Percentiles rank a stretch among this genome's conserved stretches.
Evolutionary conservation across 2,329 filamentous ascomycete species (phyloP).

Genomic region (Nannizziopsis arthrosporioides): DNA sequence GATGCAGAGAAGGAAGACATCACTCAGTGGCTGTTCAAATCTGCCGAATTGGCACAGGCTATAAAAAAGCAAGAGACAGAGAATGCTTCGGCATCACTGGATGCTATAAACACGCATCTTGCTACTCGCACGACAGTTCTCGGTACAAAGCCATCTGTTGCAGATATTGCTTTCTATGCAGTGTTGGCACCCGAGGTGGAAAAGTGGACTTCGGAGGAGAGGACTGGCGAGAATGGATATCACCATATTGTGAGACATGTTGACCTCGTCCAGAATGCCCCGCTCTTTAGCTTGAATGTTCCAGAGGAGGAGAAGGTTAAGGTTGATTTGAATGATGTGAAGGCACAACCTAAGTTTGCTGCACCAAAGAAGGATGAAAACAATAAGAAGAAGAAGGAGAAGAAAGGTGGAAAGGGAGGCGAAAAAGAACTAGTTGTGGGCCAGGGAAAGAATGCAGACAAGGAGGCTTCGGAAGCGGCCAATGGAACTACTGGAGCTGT

Average conservation of each 20-base stretch:
- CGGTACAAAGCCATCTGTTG: constrained; percentile 77
- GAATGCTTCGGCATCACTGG: constrained; percentile 53
- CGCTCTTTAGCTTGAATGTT: constrained; percentile 57
- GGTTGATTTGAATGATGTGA: constrained; percentile 67
- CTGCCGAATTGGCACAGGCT: constrained; percentile 54
- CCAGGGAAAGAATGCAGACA: constrained; percentile 27
- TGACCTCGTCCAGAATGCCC: constrained; percentile 89
- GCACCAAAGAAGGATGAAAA: constrained; percentile 95
- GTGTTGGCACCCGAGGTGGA: constrained; percentile 64
- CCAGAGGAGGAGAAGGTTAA: constrained; percentile 61
- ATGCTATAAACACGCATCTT: constrained; percentile 74
- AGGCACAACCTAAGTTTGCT: constrained; percentile 77
- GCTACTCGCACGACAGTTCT: constrained; percentile 80
- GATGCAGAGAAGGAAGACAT: constrained; percentile 75
- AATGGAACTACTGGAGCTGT: constrained; percentile 24
- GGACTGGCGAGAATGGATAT: constrained; percentile 77
- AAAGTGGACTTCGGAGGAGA: constrained; percentile 71
- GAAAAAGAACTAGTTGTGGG: constrained; percentile 30
- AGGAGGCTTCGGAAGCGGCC: constrained; percentile 41
- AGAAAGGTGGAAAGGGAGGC: constrained; percentile 57
- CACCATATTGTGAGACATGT: constrained; percentile 84
- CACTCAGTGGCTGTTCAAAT: constrained; percentile 74
- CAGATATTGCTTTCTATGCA: constrained; percentile 74
- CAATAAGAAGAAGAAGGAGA: constrained; percentile 98
- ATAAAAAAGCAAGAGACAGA: constrained; percentile 45